Evolutionary conservation across 306 rosid species (phyloP), one percentile per base, ranked within the genome.

Genomic region (Luffa acutangula): DNA sequence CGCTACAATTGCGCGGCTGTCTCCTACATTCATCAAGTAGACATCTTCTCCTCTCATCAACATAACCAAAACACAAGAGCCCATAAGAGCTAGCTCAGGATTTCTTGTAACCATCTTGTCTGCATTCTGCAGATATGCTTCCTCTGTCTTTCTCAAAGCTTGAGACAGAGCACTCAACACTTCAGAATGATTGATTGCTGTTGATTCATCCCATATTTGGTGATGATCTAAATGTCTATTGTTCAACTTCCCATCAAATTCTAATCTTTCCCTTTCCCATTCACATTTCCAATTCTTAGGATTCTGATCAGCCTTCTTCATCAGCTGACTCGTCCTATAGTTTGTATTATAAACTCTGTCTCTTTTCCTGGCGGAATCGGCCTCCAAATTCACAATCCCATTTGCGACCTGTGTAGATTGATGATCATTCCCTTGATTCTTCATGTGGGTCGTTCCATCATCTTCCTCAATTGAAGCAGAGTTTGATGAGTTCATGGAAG

Each of bases 61-160:
- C 97, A 92, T 90, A 7, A 94, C 95, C 87, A 92, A 81, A 79
- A 91, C 97, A 86, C 98, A 94, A 41, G 98, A 94, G 59, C 98
- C 97, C 93, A 94, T 92, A 74, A 94, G 82, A 58, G 97, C 97
- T 43, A 94, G 65, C 85, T 86, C 98, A 12, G 97, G 93, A 84
- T 84, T 89, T 14, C 81, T 63, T 6, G 31, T 70, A 6, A 86
- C 84, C 89, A 81, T 87, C 57, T 88, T 85, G 63, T 92, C 93
- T 3, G 84, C 77, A 66, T 4, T 77, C 60, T 82, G 87, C 79
- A 91, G 51, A 85, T 82, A 94, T 11, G 87, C 81, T 3, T 89
- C 92, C 81, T 92, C 96, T 31, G 88, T 85, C 66, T 82, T 89
- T 83, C 76, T 86, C 80, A 94, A 43, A 4, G 91, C 96, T 80